A percentile compares a stretch with the other conserved stretches of the same genome.
Evolutionary conservation across 2,329 filamentous ascomycete species (phyloP).

Genomic region (Fusarium caatingaense): DNA sequence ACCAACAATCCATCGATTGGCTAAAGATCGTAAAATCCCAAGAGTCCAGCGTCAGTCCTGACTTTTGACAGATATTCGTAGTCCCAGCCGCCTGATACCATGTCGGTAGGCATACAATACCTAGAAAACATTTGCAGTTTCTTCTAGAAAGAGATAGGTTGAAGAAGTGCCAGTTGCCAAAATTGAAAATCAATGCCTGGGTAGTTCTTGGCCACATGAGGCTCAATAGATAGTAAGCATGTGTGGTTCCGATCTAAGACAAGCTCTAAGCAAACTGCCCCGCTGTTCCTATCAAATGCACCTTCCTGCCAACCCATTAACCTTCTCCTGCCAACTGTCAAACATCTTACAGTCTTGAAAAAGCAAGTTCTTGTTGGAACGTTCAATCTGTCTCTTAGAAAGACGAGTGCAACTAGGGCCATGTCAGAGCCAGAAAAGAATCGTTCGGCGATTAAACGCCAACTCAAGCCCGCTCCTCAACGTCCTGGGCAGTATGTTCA

Average conservation of each 20-base stretch:
- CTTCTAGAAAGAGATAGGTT: not conserved
- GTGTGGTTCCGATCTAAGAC: not conserved
- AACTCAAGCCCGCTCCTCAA: slow-evolving; percentile 44
- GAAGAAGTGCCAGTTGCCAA: not conserved
- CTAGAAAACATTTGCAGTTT: not conserved
- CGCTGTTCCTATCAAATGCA: slow-evolving; percentile 9
- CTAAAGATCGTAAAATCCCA: no score
- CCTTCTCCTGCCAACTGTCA: not conserved
- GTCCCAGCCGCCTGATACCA: not conserved
- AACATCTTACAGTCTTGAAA: not conserved
- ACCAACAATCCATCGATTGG: no score
- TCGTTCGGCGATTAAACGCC: slow-evolving; percentile 36
- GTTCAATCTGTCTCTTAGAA: not conserved
- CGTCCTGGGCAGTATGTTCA: slow-evolving; percentile 40
- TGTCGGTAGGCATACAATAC: not conserved
- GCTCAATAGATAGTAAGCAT: not conserved
- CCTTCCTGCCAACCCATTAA: not conserved
- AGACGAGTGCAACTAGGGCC: not conserved
- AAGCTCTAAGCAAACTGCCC: not conserved
- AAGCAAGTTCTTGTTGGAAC: not conserved
- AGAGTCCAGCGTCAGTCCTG: no score
- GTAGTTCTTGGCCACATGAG: not conserved
- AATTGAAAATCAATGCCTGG: not conserved
- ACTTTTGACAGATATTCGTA: not conserved
- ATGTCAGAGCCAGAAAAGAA: slow-evolving; percentile 36